Percentiles rank a stretch among this genome's conserved stretches.
Evolutionary conservation across 352 stramenopile genomes (phyloP).

Genomic region (Phytophthora parvispora): DNA sequence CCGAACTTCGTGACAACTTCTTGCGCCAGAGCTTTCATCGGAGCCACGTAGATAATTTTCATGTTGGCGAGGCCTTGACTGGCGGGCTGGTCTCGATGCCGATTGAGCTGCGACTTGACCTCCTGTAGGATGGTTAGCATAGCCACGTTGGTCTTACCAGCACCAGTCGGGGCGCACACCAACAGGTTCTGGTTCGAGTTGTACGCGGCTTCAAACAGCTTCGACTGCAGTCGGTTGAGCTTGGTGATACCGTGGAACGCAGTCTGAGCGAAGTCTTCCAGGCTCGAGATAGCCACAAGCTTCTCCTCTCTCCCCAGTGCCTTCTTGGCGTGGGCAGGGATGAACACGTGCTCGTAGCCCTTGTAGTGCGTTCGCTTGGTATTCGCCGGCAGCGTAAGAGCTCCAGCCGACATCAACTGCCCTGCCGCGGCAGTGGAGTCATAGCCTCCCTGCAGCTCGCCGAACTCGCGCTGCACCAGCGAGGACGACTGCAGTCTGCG

Average conservation of each 20-base stretch:
- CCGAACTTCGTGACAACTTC: constrained; percentile 99
- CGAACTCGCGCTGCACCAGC: constrained; percentile 82
- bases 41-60: constrained; percentile 98
- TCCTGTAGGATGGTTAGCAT: constrained; percentile 98
- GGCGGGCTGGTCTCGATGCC: constrained; percentile 28
- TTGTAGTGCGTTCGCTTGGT: constrained; percentile 86
- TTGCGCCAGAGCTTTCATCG: constrained; percentile 99
- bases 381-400: constrained; percentile 59
- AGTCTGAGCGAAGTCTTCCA: constrained; percentile 83
- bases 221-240: constrained; percentile 99
- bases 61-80: constrained; percentile 67
- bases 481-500: constrained; percentile 70
- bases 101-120: constrained; percentile 81
- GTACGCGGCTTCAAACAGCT: constrained; percentile 98
- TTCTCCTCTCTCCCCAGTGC: constrained; percentile 61
- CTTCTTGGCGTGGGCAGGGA: constrained; percentile 77
- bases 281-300: constrained; percentile 68
- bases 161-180: constrained; percentile 94
- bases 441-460: constrained; percentile 72
- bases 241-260: constrained; percentile 79
- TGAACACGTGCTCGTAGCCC: constrained; percentile 87
- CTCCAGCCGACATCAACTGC: constrained; percentile 66
- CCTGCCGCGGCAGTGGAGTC: constrained; percentile 73
- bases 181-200: constrained; percentile 98
- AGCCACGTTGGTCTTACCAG: constrained; percentile 99